Evolutionary conservation across 2,329 filamentous ascomycete genomes (phyloP).

Genomic region (Fusarium tuaranense): DNA sequence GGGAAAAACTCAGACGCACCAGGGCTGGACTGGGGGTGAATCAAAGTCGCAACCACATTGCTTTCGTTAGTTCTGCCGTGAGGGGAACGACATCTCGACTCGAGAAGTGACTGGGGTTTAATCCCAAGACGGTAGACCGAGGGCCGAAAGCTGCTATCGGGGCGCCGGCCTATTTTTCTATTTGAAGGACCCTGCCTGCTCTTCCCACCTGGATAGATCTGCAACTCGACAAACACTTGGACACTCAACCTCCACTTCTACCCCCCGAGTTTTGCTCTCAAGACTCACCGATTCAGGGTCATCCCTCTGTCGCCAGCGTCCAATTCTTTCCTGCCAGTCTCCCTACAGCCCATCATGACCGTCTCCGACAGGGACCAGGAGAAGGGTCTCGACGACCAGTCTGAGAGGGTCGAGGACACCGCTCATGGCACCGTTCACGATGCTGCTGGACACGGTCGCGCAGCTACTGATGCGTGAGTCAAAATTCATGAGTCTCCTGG

Average conservation of each 20-base stretch:
- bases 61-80: slow-evolving; percentile 20
- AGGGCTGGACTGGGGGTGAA: not conserved
- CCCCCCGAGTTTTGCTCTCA: not conserved
- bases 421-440: slow-evolving; percentile 29
- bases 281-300: not conserved
- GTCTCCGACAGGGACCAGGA: slow-evolving; percentile 39
- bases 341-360: slow-evolving; percentile 20
- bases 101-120: slow-evolving; percentile 18
- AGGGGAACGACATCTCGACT: slow-evolving; percentile 33
- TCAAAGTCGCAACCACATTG: slow-evolving; percentile 13
- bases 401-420: slow-evolving; percentile 35
- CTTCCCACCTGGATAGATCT: slow-evolving; percentile 13
- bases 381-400: slow-evolving; percentile 36
- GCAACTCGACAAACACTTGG: slow-evolving; percentile 10
- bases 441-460: slow-evolving; percentile 37
- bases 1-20: slow-evolving; percentile 17
- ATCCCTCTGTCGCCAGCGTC: not conserved
- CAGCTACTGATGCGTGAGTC: slow-evolving; percentile 42
- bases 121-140: slow-evolving; percentile 41
- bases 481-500: not conserved
- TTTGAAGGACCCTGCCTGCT: slow-evolving; percentile 27
- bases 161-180: slow-evolving; percentile 15
- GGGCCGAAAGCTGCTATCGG: slow-evolving; percentile 26
- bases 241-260: not conserved
- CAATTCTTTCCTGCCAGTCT: not conserved